Evolutionary conservation across 176 grass and related monocot genomes (phyloP), one percentile per base, ranked within the genome.

Genomic region (Zea mays): DNA sequence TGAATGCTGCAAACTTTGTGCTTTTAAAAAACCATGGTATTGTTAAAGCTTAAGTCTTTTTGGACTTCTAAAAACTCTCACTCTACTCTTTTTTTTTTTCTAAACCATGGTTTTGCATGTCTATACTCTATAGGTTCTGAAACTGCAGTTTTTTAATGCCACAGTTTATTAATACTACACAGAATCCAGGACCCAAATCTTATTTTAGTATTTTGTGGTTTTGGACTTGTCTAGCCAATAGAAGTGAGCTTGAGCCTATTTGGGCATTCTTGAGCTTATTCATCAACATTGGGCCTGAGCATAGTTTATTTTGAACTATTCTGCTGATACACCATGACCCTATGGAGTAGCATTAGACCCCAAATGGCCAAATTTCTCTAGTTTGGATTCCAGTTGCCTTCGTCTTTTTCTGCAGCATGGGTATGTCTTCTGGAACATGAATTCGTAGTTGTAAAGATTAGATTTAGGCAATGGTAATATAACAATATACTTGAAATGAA

Each of bases 301-400:
- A 68, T 68, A 56, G 48, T 41, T 17, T 67, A 41, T 58, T 68
- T 43, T 59, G 65, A 59, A 10, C 5, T 37, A 11, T 80, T 35
- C 52, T 80, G 21, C 21, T 47, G 52, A 60, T 38, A 57, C 42
- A 16, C 21, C 46, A 19, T 60, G 27, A 19, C n/a, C 57, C 52
- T 44, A 7, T 71, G 54, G 27, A 64, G 54, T 49, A 71, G 10
- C 55, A 59, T 67, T 58, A 58, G 20, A n/a, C 50, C 50, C 50
- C 17, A 20, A 57, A 57, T 57, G 17, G n/a, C 21, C 58, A 59
- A 49, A 58, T 52, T 75, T 46, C 6, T 45, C 7, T 27, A 76
- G 16, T 17, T 15, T 38, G 14, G 1, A 10, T 58, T 27, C 10
- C 50, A 39, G 15, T 47, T 35, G 3, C 41, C 33, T 46, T 59